Base-by-base conservation (phyloP, 176 grass and related monocot species). In the Poa pratensis region DNA sequence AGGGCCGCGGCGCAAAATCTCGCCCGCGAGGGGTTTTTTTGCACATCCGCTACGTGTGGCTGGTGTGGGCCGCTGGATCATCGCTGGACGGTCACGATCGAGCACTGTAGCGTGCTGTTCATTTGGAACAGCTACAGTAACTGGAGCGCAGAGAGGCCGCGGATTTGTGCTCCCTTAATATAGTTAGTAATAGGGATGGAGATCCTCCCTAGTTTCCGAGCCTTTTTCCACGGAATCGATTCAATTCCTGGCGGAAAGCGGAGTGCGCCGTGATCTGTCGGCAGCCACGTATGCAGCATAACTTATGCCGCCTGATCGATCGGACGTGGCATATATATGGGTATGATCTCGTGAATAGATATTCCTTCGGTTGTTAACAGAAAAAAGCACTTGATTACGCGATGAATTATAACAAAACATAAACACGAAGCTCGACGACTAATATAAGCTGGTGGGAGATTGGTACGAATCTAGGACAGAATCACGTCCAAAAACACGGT, bases 401-500 rank as follows among this genome's bases (percentile, higher is more conserved):
- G 15, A 73, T 61, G 63, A 40, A 22, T 15, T n/a, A n/a, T 37
- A 61, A 69, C 10, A 45, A 30, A 19, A 30, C 67, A 89, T 79
- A 77, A 71, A 76, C 90, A 69, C 76, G 76, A 78, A 26, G 39
- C 28, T 12, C 68, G 83, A 2, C 19, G 58, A 78, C 48, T 79
- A n/a, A n/a, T n/a, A n/a, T n/a, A 66, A 79, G 65, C 55, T 24
- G 22, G 49, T 11, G 90, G 40, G 60, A 18, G 79, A 80, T 86
- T 62, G 30, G 78, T 46, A 24, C 65, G 90, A 79, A 89, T 92
- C 87, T 75, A 58, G 12, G 67, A 60, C 74, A 64, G 79, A 89
- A 60, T 58, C 75, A 60, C 68, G 37, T 40, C 37, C 67, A 87
- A 80, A 87, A 80, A 62, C 75, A 60, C 69, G 51, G 75, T 65